Evolutionary conservation across 139 green algal genomes (phyloP).

Genomic region (Chlorella vulgaris): DNA sequence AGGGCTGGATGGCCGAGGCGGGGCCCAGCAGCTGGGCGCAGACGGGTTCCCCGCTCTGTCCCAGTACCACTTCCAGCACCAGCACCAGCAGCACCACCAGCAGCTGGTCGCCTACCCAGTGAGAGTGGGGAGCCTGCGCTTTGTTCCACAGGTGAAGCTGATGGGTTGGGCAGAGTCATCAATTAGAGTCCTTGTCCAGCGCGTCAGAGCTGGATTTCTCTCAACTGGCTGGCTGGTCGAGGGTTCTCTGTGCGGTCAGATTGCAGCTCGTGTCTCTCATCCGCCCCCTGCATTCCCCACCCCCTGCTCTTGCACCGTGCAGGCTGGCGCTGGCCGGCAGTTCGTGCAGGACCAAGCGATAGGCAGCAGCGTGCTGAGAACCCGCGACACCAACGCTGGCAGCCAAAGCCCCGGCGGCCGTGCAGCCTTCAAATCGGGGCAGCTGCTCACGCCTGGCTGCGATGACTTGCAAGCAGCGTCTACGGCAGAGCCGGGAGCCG

Average conservation of each 20-base stretch:
- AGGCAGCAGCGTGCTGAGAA: background rate
- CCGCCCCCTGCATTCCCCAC: no score
- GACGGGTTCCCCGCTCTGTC: no score
- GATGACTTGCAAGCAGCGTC: background rate
- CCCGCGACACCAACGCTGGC: background rate
- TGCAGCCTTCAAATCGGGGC: no score
- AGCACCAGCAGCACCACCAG: background rate
- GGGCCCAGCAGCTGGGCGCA: background rate
- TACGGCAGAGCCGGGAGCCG: background rate
- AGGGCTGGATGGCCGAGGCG: background rate
- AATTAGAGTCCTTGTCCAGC: no score
- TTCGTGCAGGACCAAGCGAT: background rate
- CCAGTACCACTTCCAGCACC: no score
- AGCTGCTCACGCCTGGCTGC: background rate
- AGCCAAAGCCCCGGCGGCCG: background rate
- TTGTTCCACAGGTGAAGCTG: conserved; percentile 6
- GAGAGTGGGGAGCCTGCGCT: conserved; percentile 16
- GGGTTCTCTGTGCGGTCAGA: no score
- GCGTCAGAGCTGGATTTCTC: no score
- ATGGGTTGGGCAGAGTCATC: background rate
- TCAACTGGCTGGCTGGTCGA: no score
- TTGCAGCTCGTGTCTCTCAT: no score
- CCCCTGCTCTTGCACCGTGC: no score
- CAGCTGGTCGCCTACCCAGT: conserved; percentile 12
- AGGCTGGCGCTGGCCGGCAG: background rate